Evolutionary conservation across 1,284 basidiomycete species (phyloP).

Genomic region (Schizopora paradoxa): DNA sequence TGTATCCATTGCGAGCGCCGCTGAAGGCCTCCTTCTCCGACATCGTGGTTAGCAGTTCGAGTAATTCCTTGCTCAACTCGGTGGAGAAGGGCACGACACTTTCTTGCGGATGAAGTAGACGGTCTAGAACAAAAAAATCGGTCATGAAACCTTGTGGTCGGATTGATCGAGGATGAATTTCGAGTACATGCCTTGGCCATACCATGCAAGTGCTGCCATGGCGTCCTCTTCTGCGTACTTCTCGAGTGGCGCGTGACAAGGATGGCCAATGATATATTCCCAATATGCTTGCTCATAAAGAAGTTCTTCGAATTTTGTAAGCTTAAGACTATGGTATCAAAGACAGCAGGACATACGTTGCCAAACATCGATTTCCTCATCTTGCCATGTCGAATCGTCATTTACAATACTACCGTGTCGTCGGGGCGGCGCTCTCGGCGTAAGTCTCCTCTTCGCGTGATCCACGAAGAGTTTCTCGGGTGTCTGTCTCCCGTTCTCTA

Average conservation of each 20-base stretch:
- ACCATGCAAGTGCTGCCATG: conserved; percentile 45
- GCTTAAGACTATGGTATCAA: not conserved
- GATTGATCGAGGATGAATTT: conserved; percentile 3
- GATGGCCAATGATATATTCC: conserved; percentile 46
- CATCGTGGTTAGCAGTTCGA: conserved; percentile 11
- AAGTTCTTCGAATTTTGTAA: not conserved
- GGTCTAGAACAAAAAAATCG: conserved; percentile 28
- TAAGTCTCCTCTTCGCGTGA: conserved; percentile 6
- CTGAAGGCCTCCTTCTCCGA: conserved; percentile 1
- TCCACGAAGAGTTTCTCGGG: conserved; percentile 13
- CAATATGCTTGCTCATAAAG: conserved; percentile 32
- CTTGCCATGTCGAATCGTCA: conserved; percentile 11
- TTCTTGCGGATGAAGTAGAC: conserved; percentile 26
- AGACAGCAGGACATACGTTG: conserved; percentile 7
- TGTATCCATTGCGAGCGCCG: conserved; percentile 5
- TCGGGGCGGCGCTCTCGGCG: conserved; percentile 6
- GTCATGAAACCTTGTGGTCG: not conserved
- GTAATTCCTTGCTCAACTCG: conserved; percentile 16
- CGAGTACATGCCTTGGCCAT: conserved; percentile 39
- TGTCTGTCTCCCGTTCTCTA: conserved; percentile 7
- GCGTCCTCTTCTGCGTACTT: conserved; percentile 39
- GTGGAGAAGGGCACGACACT: conserved; percentile 17
- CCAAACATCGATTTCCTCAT: conserved; percentile 6
- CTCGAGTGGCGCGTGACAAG: conserved; percentile 38
- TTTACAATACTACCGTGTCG: conserved; percentile 1